Evolutionary conservation across 148 eudicot genomes (phyloP), one percentile per base, ranked within the genome.

Genomic region (Amaranthus palmeri): DNA sequence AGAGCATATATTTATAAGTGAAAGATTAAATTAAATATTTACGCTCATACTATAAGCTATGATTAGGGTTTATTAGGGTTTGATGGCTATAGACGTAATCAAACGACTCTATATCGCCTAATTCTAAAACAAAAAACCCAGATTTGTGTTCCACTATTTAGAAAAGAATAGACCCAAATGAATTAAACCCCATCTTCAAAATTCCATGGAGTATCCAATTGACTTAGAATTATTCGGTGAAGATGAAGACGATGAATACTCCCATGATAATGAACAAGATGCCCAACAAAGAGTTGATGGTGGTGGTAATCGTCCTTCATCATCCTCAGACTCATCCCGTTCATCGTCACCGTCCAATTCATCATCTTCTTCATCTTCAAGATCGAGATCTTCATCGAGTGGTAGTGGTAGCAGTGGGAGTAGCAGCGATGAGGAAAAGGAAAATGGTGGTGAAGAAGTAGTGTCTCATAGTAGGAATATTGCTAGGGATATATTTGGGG

Each of bases 181-280:
- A 61, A 9, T 36, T 67, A 54, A 17, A 55, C 56, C 54, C 49
- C 60, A 17, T 58, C 48, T 60, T 57, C 79, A 18, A 78, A 76
- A 56, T 56, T 58, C 41, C 40, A 92, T 92, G 97, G 96, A 92
- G 68, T 82, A 84, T 17, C 81, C 92, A 9, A 84, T 81, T 70
- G 89, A 86, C 65, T 68, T 88, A 58, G 88, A 90, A 72, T 79
- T 89, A 51, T 91, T 89, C 75, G 97, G 96, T 6, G 95, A 85
- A 47, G 81, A 78, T 6, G 80, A 79, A 53, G 86, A 86, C 6
- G 81, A 70, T 47, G 90, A 87, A 60, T 13, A 72, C 65, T 14
- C 67, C 12, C 72, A 72, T 0, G 47, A 58, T 9, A 15, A 71
- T 12, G 62, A 76, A 13, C 10, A 56, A 40, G 77, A 57, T 11